Base-by-base conservation (phyloP, 2,329 filamentous ascomycete genomes). In the Cladophialophora immunda region DNA sequence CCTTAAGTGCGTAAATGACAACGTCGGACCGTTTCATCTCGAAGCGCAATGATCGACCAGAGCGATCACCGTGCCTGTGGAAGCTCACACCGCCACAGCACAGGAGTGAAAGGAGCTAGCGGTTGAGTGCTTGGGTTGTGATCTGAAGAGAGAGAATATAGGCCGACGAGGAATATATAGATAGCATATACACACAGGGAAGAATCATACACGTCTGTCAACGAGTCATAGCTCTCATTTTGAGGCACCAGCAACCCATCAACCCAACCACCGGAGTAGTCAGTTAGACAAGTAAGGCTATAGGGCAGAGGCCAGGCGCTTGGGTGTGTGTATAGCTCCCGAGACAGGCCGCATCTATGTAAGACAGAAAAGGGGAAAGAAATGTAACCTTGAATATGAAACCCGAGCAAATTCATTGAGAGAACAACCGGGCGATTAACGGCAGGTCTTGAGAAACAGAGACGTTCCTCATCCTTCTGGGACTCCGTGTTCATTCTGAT, bases 331-430 rank as follows among this genome's bases (percentile, higher is more conserved):
- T 19, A 41, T 41, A 7, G 38, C 38, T 41, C 3, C 4, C 38
- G n/a, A 11, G 6, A 4, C 17, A 41, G 38, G n/a, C 5, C n/a
- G n/a, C 4, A 19, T 11, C 17, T 41, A 4, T 41, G 17, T 7
- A 4, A 19, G 17, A 4, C 11, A 15, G 15, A 4, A 41, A n/a
- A 41, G 29, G 56, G 45, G 53, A 34, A 27, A 50, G 58, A 36
- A 50, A 71, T 71, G 69, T 71, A 62, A 71, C 69, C 69, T 71
- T 71, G 63, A 68, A 66, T 69, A 71, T 71, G 69, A 71, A 71
- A 69, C 69, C 69, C 69, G 34, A 52, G 62, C 54, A 45, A 32
- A 63, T 67, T 62, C 69, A 71, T 68, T 34, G 65, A 67, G 27
- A 64, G 65, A 58, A 56, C 47, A 34, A 34, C 62, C 57, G 68